Percentiles rank a stretch among this genome's conserved stretches.
Conservation (phyloP, 768 basidiomycete species). For the Xerocomellus intermedius region DNA sequence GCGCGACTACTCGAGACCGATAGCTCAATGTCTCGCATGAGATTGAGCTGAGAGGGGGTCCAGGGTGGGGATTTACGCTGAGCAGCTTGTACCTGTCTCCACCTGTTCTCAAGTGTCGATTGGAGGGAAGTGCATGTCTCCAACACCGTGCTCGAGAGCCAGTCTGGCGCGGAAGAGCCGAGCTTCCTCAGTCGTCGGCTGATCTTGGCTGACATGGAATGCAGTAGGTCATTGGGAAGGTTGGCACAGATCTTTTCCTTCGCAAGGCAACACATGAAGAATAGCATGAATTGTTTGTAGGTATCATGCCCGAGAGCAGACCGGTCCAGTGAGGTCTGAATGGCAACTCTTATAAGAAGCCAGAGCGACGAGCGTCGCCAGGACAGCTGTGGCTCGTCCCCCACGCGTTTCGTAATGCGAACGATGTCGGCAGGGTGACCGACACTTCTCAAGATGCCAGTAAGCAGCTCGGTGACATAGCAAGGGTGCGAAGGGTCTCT, state of each 20-base stretch:
- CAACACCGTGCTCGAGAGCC: conserved; percentile 11
- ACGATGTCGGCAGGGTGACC: conserved; percentile 29
- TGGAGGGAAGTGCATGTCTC: conserved; percentile 16
- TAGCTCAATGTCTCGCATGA: conserved; percentile 32
- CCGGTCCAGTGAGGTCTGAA: conserved; percentile 38
- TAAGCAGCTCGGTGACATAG: conserved; percentile 49
- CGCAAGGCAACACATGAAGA: conserved; percentile 24
- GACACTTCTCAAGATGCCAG: conserved; percentile 43
- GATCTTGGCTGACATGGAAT: conserved; percentile 38
- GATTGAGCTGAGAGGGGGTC: conserved; percentile 29
- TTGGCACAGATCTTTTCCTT: background rate
- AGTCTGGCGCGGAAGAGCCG: conserved; percentile 9
- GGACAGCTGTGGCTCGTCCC: conserved; percentile 50
- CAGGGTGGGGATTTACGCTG: conserved; percentile 32
- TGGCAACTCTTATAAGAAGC: conserved; percentile 46
- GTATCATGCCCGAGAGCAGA: conserved; percentile 7
- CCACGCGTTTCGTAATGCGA: conserved; percentile 42
- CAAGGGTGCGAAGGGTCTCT: conserved; percentile 44
- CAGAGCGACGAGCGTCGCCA: conserved; percentile 54
- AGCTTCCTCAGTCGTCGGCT: conserved; percentile 40
- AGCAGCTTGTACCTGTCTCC: conserved; percentile 31
- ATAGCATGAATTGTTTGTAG: conserved; percentile 38
- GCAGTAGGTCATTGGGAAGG: conserved; percentile 36
- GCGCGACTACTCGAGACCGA: conserved; percentile 30
- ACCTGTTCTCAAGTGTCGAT: conserved; percentile 32